These are phyloP conservation scores for Alternaria gansuensis DNA, from an alignment of 2,329 filamentous ascomycete species.

Conservation along the genomic window DNA sequence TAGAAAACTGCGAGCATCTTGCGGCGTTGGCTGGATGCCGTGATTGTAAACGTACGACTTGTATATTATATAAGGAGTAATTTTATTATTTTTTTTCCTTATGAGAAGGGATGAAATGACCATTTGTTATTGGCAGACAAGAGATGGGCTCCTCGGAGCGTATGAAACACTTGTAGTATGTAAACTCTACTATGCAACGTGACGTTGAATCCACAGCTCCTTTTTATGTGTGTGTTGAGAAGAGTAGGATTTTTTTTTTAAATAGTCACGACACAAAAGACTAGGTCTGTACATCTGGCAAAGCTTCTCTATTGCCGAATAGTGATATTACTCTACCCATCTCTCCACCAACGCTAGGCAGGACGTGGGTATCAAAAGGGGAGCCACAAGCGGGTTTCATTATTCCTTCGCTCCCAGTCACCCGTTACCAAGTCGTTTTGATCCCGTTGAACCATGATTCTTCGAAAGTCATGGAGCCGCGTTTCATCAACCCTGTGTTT, in stretches of 20 bases:
- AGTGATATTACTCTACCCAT: background rate
- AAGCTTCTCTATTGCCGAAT: background rate
- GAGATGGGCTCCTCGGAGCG: background rate
- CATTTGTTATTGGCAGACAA: background rate
- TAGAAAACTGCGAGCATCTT: constrained; percentile 37
- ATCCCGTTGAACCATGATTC: background rate
- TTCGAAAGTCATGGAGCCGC: background rate
- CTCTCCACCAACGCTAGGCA: background rate
- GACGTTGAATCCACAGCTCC: too few relatives aligned
- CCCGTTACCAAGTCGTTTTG: background rate
- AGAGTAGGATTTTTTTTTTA: too few relatives aligned
- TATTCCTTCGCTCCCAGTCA: background rate
- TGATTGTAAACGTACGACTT: background rate
- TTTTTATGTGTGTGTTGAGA: too few relatives aligned
- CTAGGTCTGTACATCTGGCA: background rate
- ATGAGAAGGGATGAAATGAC: background rate
- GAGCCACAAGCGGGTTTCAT: background rate
- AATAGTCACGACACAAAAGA: too few relatives aligned
- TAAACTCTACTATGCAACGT: too few relatives aligned
- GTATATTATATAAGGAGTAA: background rate
- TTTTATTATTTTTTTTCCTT: too few relatives aligned
- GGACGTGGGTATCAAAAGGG: background rate
- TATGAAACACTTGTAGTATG: background rate
- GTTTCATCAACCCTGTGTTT: background rate
- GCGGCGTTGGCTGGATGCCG: background rate